Conservation (phyloP, 192 early-diverging fungal species). For the Coemansia sp. region DNA sequence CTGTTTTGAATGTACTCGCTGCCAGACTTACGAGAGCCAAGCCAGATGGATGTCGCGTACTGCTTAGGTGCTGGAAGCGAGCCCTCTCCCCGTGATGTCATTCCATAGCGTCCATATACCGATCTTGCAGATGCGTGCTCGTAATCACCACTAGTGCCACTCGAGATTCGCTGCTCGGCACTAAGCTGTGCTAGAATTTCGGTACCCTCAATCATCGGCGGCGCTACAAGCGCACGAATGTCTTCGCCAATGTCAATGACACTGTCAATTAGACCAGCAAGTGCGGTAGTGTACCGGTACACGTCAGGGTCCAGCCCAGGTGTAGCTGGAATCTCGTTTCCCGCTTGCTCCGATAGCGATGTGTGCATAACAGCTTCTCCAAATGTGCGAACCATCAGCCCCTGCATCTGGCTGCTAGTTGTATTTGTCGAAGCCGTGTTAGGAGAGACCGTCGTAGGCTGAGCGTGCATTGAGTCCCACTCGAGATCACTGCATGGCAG, state of each 20-base stretch:
- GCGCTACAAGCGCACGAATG: conserved; percentile 34
- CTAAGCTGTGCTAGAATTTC: conserved; percentile 35
- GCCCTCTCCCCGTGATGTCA: conserved; percentile 1
- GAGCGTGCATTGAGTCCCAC: conserved; percentile 42
- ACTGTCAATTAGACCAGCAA: conserved; percentile 42
- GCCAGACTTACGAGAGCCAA: conserved; percentile 21
- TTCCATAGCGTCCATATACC: conserved; percentile 12
- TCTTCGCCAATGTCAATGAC: conserved; percentile 43
- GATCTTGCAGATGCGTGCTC: neutral
- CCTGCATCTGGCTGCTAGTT: conserved; percentile 11
- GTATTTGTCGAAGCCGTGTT: conserved; percentile 2
- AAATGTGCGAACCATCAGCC: conserved; percentile 50
- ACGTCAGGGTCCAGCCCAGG: conserved; percentile 32
- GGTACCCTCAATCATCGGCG: conserved; percentile 37
- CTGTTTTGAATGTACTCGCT: conserved; percentile 12
- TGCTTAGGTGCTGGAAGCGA: conserved; percentile 1
- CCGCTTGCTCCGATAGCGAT: conserved; percentile 34
- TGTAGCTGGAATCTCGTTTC: conserved; percentile 30
- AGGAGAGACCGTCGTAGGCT: conserved; percentile 30
- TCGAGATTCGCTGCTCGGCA: conserved; percentile 15
- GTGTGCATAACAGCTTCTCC: conserved; percentile 49
- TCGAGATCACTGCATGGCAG: conserved; percentile 49
- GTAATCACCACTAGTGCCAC: conserved; percentile 1
- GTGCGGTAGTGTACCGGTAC: conserved; percentile 29
- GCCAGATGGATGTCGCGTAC: conserved; percentile 28